Evolutionary conservation across 2,329 filamentous ascomycete species (phyloP), one percentile per base, ranked within the genome.

Genomic region (Ophiostoma sp.): DNA sequence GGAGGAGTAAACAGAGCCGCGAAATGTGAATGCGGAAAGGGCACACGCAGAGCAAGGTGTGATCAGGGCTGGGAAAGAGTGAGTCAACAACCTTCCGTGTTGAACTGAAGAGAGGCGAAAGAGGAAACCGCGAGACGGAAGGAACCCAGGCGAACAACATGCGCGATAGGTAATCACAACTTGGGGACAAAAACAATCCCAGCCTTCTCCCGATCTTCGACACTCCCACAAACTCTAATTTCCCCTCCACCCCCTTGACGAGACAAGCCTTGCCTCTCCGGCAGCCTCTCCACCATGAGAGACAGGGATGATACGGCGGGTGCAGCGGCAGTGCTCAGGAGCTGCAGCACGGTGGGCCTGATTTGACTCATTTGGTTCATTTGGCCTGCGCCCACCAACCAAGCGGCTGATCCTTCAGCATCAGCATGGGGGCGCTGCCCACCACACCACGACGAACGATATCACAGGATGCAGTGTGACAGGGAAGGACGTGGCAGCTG

Each of bases 311-410:
- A 66, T 48, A 39, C 17, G 33, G n/a, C 36, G 63, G 63, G n/a
- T 64, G 33, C 33, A 42, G 33, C n/a, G 59, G 33, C 11, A n/a
- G 63, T 39, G 63, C 63, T 12, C 42, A 31, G 42, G 39, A 28
- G 63, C 63, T 66, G 63, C 63, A 48, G 22, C 63, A 15, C 39
- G 19, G 3, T 45, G 36, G n/a, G 61, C 36, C 61, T 45, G 61
- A 45, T 63, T 39, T 11, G 15, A 15, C 42, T 48, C 42, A 48
- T 48, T 48, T 19, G 31, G 36, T 15, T 48, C 42, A 48, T 48
- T 48, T 19, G 31, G 36, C 22, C 61, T 66, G 63, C 63, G 42
- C 22, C 63, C 63, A 66, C 63, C 63, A 66, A 66, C n/a, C 39
- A 66, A 31, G 63, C 12, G 39, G n/a, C 39, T 45, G 63, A 66